Base-by-base conservation (phyloP, 2,329 filamentous ascomycete species). In the Leptographium lundbergii region DNA sequence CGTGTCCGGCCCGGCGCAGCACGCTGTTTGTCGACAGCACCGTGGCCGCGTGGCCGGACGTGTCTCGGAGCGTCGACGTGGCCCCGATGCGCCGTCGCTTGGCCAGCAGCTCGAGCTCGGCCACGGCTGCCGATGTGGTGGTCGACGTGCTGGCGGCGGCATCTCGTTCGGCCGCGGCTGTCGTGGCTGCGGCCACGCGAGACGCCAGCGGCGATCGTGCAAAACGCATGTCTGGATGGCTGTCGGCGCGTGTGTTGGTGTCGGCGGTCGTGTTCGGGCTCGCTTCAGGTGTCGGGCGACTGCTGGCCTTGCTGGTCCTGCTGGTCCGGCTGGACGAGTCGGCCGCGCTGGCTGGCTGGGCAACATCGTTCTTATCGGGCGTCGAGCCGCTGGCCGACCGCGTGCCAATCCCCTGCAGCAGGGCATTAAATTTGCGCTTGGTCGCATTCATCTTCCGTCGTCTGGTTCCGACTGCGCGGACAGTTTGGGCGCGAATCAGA, bases 371-470 rank as follows among this genome's bases (percentile, higher is more conserved):
- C 65, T 70, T 71, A 60, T 73, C 65, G 52, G 65, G 60, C 55
- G 70, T 66, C 58, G 72, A 65, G 27, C 68, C 68, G 61, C 80
- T 71, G 65, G 75, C 74, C 32, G 74, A 67, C 67, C 71, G 70
- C 65, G 74, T 81, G 66, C 81, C 81, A 65, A 86, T 77, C 64
- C 82, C 77, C 68, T 90, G 87, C 32, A 91, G 76, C 19, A 91
- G 78, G 66, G 81, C 80, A 71, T 91, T 87, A 75, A 91, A 91
- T 72, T 91, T 91, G 66, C 88, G 81, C 74, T 91, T 92, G n/a
- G 86, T 89, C 27, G 86, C 82, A 68, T 88, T 88, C 76, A 91
- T 88, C 25, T 24, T 61, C 58, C 7, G 22, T 9, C 6, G 17
- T 4, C 9, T 29, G 13, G 7, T 24, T n/a, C n/a, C n/a, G n/a